A percentile compares a stretch with the other conserved stretches of the same genome.
Conservation (phyloP, 768 basidiomycete species). For the Obba rivulosa region DNA sequence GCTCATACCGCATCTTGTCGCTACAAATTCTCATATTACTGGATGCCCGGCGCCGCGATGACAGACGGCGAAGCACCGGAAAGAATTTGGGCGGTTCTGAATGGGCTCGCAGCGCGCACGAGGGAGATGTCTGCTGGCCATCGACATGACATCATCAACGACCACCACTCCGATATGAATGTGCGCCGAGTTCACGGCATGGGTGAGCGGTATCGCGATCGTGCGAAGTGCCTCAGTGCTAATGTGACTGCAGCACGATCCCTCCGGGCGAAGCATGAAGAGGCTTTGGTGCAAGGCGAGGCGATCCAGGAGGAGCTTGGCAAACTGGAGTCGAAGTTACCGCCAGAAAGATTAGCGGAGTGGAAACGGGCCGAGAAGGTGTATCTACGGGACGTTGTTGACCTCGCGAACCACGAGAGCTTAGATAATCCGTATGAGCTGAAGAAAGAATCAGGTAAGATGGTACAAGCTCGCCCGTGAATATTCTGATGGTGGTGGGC, state of each 20-base stretch:
- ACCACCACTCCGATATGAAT: constrained; percentile 11
- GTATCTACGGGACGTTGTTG: background rate
- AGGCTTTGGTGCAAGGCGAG: background rate
- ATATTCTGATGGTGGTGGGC: background rate
- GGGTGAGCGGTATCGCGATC: constrained; percentile 5
- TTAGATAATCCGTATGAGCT: constrained; percentile 2
- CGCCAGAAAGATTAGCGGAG: background rate
- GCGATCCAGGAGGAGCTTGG: background rate
- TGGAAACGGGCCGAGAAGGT: background rate
- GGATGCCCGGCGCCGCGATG: constrained; percentile 7
- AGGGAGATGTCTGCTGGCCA: constrained; percentile 14
- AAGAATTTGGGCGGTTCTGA: constrained; percentile 10
- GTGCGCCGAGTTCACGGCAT: constrained; percentile 1
- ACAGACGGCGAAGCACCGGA: constrained; percentile 14
- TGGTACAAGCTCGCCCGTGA: background rate
- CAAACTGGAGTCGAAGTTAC: background rate
- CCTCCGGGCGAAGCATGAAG: background rate
- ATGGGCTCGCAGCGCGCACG: constrained; percentile 1
- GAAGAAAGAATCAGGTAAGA: background rate
- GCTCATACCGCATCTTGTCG: constrained; percentile 8
- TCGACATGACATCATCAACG: constrained; percentile 18
- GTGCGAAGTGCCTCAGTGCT: background rate
- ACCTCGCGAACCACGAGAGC: background rate
- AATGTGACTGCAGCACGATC: background rate
- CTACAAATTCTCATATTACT: constrained; percentile 4